A percentile compares a stretch with the other conserved stretches of the same genome.
Evolutionary conservation across 257 asterid genomes (phyloP).

Genomic region (Verbascum thapsus): DNA sequence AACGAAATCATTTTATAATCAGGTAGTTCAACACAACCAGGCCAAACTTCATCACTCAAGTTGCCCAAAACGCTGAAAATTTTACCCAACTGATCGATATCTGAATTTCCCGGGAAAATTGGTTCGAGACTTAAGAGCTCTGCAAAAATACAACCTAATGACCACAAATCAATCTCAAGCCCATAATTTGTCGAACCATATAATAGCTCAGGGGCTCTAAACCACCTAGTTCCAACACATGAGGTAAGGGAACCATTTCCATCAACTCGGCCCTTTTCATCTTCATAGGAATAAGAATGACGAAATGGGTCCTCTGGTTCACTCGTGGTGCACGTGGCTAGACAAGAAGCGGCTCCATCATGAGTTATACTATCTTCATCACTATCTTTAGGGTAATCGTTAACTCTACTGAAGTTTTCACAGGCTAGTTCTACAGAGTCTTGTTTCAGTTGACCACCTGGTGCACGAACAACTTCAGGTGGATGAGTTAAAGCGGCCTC

Average conservation of each 20-base stretch:
- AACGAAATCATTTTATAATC: slow-evolving; percentile 84
- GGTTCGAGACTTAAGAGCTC: slow-evolving; percentile 79
- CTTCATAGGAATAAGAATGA: slow-evolving; percentile 52
- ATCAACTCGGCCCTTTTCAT: slow-evolving; percentile 54
- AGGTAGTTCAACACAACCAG: slow-evolving; percentile 77
- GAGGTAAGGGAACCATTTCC: slow-evolving; percentile 80
- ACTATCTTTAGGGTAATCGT: slow-evolving; percentile 41
- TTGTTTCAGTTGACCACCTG: slow-evolving; percentile 34
- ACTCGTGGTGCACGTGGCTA: slow-evolving; percentile 83
- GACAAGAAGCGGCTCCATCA: slow-evolving; percentile 78
- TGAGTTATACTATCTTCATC: slow-evolving; percentile 65
- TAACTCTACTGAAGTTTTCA: slow-evolving; percentile 33
- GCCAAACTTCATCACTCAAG: slow-evolving; percentile 78
- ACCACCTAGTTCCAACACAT: slow-evolving; percentile 98
- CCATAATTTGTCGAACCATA: slow-evolving; percentile 88
- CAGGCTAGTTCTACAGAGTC: slow-evolving; percentile 35
- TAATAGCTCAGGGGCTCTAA: slow-evolving; percentile 89
- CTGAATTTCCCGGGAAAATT: slow-evolving; percentile 83
- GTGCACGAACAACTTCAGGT: slow-evolving; percentile 34
- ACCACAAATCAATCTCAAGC: slow-evolving; percentile 90
- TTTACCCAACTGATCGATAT: slow-evolving; percentile 80
- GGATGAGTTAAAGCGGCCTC: slow-evolving; percentile 34
- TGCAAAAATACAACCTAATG: slow-evolving; percentile 89
- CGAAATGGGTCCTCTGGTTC: slow-evolving; percentile 71
- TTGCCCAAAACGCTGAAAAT: slow-evolving; percentile 72